A percentile compares a stretch with the other conserved stretches of the same genome.
These are phyloP conservation scores for Gamsiella multidivaricata DNA, from an alignment of 192 early-diverging fungal species.

Conservation along the genomic window DNA sequence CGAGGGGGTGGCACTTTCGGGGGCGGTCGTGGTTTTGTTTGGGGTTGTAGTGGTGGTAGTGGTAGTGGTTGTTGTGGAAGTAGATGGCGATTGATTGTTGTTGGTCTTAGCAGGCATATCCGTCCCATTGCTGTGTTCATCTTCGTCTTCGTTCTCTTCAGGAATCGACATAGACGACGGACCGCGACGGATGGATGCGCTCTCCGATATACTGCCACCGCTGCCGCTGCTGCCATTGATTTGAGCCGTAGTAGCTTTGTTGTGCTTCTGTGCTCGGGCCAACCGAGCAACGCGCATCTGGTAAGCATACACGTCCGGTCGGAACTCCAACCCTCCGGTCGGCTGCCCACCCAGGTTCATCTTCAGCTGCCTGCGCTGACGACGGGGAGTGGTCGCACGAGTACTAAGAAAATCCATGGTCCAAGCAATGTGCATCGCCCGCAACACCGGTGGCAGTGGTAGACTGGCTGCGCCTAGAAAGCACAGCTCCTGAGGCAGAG, in stretches of 20 bases:
- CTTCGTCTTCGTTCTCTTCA: slow-evolving; percentile 42
- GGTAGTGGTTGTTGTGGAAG: not conserved
- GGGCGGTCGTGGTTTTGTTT: not conserved
- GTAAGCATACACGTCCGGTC: slow-evolving; percentile 46
- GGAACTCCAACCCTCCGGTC: slow-evolving; percentile 38
- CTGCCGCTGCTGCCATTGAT: slow-evolving; percentile 17
- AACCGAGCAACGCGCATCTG: slow-evolving; percentile 46
- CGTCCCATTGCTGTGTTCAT: not conserved
- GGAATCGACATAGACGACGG: slow-evolving; percentile 31
- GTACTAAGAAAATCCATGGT: slow-evolving; percentile 43
- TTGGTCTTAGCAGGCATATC: not conserved
- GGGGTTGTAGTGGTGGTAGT: not conserved
- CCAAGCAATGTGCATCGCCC: slow-evolving; percentile 48
- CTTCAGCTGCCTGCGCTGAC: slow-evolving; percentile 16
- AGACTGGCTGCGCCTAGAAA: slow-evolving; percentile 44
- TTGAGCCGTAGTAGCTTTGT: too few relatives aligned
- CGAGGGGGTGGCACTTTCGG: not conserved
- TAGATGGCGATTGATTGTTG: not conserved
- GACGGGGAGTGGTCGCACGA: slow-evolving; percentile 13
- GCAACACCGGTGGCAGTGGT: slow-evolving; percentile 29
- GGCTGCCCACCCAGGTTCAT: not conserved
- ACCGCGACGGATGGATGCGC: slow-evolving; percentile 4
- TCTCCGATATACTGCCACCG: too few relatives aligned
- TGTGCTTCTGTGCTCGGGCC: slow-evolving; percentile 34
- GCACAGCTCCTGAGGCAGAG: slow-evolving; percentile 43